Percentiles rank a stretch among this genome's conserved stretches.
Conservation (phyloP, 2,329 filamentous ascomycete genomes). For the Hypoxylon sp. region DNA sequence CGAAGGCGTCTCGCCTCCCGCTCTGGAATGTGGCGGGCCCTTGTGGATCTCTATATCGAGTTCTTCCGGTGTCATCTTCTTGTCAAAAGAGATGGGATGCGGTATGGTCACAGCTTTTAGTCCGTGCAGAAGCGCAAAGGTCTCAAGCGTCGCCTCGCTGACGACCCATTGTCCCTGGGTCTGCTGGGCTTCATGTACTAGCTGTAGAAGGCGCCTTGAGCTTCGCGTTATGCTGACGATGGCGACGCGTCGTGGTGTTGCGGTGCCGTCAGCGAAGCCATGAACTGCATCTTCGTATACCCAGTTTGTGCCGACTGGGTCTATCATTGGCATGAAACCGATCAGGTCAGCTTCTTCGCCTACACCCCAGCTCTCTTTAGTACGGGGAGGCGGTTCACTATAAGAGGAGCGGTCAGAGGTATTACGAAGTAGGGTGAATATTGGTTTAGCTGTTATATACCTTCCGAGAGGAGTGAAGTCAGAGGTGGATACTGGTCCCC, state of each 20-base stretch:
- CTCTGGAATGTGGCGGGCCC: conserved; percentile 26
- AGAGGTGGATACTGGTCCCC: conserved; percentile 51
- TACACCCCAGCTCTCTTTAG: conserved; percentile 63
- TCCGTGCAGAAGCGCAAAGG: conserved; percentile 74
- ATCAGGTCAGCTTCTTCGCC: conserved; percentile 76
- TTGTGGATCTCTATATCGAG: conserved; percentile 23
- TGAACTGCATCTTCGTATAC: conserved; percentile 71
- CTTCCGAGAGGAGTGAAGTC: conserved; percentile 58
- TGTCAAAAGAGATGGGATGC: conserved; percentile 65
- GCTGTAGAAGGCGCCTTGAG: conserved; percentile 67
- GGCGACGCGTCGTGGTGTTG: conserved; percentile 71
- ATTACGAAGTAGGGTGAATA: background rate
- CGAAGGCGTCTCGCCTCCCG: conserved; percentile 27
- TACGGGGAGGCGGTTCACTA: conserved; percentile 10
- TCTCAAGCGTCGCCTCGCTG: conserved; percentile 78
- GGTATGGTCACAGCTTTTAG: conserved; percentile 80
- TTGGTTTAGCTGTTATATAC: background rate
- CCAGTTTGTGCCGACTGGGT: conserved; percentile 73
- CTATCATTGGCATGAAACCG: conserved; percentile 77
- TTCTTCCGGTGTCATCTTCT: conserved; percentile 9
- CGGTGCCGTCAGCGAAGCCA: conserved; percentile 62
- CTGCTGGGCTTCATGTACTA: conserved; percentile 76
- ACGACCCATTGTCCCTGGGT: conserved; percentile 73
- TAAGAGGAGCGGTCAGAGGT: background rate
- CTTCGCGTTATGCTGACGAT: conserved; percentile 75